Evolutionary conservation across 495 filamentous ascomycete genomes (phyloP), one percentile per base, ranked within the genome.

Genomic region (Staphylotrichum tortipilum): DNA sequence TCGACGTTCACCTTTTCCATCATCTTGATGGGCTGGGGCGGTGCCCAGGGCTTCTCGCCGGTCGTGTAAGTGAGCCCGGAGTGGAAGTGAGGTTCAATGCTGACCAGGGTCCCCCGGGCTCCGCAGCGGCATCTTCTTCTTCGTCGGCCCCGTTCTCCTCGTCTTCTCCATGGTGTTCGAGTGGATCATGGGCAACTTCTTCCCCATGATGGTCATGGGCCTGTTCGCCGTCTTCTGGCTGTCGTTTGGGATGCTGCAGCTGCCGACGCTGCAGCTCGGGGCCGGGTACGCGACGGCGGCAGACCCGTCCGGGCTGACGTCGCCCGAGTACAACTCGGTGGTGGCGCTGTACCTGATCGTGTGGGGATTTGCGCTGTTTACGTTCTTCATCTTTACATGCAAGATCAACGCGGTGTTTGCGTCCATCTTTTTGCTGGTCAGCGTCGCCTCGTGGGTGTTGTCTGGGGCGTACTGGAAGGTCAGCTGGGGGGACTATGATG

Each of bases 171-270:
- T 71, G 59, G 67, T 77, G 14, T 74, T 73, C 54, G 70, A 75
- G 49, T 76, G 72, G 70, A 66, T 75, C 34, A 68, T 75, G 66
- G 69, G 68, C 3, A 76, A 76, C 54, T 78, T 78, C 68, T 74
- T 76, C 47, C 63, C 69, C 14, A 72, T 80, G 77, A 78, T 78
- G 69, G 72, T 76, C 17, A 74, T 73, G 69, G 75, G 76, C 8
- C 66, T 80, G 24, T 80, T 78, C 49, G 59, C 69, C 35, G 77
- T 78, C 22, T 80, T 78, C 61, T 78, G 76, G 76, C 55, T 76
- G 8, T 74, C 71, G 8, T 78, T 80, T 47, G 77, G 75, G 19
- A 49, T 78, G 37, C 59, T 80, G 1, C 67, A 78, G 40, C 66
- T 78, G 1, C 77, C 77, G 2, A 74, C 71, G 2, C 68, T 76